These are phyloP conservation scores for Kwoniella sp. DNA, from an alignment of 768 basidiomycete species.

Conservation along the genomic window DNA sequence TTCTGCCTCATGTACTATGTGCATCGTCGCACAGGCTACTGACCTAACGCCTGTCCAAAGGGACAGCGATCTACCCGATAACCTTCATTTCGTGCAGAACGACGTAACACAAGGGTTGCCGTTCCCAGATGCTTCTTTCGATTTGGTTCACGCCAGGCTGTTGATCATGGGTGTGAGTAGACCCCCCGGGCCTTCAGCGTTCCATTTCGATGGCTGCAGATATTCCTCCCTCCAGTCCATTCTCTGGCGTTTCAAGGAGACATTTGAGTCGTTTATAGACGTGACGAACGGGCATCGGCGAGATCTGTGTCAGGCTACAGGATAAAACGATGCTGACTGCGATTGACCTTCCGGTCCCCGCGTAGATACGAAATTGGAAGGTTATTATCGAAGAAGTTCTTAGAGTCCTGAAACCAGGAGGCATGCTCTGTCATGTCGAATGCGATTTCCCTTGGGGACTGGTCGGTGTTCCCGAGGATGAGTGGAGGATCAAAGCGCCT, in stretches of 20 bases:
- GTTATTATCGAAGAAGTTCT: slow-evolving; percentile 13
- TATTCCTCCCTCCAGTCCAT: no score
- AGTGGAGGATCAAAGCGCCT: slow-evolving; percentile 4
- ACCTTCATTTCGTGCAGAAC: slow-evolving; percentile 21
- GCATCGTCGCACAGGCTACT: slow-evolving; percentile 1
- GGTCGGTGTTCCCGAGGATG: slow-evolving; percentile 12
- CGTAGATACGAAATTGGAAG: slow-evolving; percentile 23
- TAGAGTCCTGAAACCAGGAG: slow-evolving; percentile 19
- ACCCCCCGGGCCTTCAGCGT: background rate
- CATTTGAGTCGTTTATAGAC: no score
- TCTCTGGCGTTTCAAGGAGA: no score
- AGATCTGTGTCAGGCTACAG: no score
- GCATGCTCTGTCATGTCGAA: slow-evolving; percentile 22
- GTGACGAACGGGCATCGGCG: no score
- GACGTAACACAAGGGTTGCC: slow-evolving; percentile 25
- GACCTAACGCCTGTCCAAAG: slow-evolving; percentile 28
- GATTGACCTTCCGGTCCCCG: background rate
- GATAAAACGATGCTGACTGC: background rate
- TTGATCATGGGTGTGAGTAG: slow-evolving; percentile 26
- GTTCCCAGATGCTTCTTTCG: slow-evolving; percentile 27
- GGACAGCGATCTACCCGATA: slow-evolving; percentile 21
- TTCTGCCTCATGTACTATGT: no score
- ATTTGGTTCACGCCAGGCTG: slow-evolving; percentile 28
- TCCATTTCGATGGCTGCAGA: background rate
- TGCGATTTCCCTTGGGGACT: slow-evolving; percentile 14